phyloP scores from a whole-genome alignment of 257 asterid genomes.

The Jacaranda copaia region DNA sequence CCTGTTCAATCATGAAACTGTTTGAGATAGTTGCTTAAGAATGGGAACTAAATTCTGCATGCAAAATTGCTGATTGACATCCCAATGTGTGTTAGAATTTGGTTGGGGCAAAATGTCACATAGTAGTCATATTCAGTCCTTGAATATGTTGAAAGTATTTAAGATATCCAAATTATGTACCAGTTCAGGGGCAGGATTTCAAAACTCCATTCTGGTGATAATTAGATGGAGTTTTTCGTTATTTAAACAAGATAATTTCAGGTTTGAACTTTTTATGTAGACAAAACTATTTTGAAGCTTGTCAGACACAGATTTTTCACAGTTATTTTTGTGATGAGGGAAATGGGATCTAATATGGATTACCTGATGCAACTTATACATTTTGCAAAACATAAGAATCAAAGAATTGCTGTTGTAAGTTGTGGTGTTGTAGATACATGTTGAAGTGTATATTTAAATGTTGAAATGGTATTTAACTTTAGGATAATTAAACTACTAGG shows the following conservation, averaged over 20 bases:
- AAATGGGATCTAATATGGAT: neutral
- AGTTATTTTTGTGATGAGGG: neutral
- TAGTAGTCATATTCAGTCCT: neutral
- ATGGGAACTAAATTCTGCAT: constrained; percentile 19
- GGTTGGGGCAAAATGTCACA: neutral
- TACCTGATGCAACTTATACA: neutral
- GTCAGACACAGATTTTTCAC: neutral
- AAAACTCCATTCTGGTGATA: constrained; percentile 11
- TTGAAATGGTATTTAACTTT: neutral
- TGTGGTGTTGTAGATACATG: neutral
- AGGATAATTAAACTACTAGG: neutral
- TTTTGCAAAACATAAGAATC: neutral
- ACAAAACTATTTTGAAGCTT: neutral
- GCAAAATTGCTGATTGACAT: constrained; percentile 2
- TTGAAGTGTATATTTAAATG: neutral
- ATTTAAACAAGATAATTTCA: neutral
- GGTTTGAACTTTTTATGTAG: neutral
- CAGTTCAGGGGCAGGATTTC: constrained; percentile 2
- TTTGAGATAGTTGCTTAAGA: constrained; percentile 19
- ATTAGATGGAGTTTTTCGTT: neutral
- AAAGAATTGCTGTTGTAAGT: neutral
- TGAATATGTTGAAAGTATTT: neutral
- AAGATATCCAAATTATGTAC: constrained; percentile 10
- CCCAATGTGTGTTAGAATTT: neutral
- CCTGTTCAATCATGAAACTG: constrained; percentile 8